Percentiles rank a stretch among this genome's conserved stretches.
Evolutionary conservation across 1,284 basidiomycete species (phyloP).

Genomic region (Boletus mariae): DNA sequence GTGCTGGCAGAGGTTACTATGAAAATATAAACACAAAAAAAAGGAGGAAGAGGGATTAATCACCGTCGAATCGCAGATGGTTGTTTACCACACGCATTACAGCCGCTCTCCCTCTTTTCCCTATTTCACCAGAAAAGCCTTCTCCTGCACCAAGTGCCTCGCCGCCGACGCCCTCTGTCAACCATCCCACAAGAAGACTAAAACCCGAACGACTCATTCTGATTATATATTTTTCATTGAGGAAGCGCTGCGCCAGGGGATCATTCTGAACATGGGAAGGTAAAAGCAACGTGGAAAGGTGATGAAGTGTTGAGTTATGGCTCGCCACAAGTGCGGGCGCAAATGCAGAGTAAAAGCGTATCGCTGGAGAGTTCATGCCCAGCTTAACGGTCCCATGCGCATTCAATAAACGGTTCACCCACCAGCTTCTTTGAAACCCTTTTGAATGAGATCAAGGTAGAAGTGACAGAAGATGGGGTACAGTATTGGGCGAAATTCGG

Average conservation of each 20-base stretch:
- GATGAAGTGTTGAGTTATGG: slow-evolving; percentile 74
- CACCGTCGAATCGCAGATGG: slow-evolving; percentile 88
- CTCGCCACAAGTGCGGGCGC: slow-evolving; percentile 65
- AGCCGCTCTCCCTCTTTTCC: slow-evolving; percentile 75
- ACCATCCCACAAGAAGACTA: slow-evolving; percentile 90
- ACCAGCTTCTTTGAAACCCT: slow-evolving; percentile 89
- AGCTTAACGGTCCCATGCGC: slow-evolving; percentile 2
- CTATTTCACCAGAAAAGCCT: slow-evolving; percentile 78
- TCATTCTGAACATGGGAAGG: slow-evolving; percentile 86
- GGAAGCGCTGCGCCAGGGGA: slow-evolving; percentile 80
- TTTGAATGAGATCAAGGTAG: slow-evolving; percentile 91
- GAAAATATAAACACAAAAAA: slow-evolving; percentile 25
- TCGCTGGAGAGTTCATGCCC: slow-evolving; percentile 39
- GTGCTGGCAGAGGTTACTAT: slow-evolving; percentile 70
- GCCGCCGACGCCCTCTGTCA: slow-evolving; percentile 88
- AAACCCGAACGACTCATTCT: slow-evolving; percentile 92
- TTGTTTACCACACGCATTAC: slow-evolving; percentile 95
- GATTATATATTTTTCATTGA: slow-evolving; percentile 88
- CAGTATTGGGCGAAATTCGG: slow-evolving; percentile 88
- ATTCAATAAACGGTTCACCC: slow-evolving; percentile 2
- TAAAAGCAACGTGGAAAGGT: slow-evolving; percentile 79
- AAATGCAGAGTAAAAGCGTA: slow-evolving; percentile 74
- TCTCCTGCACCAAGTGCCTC: slow-evolving; percentile 80
- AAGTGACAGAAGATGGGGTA: slow-evolving; percentile 98
- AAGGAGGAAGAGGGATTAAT: slow-evolving; percentile 19